Conservation (phyloP, 1,139 yeast species). For the Debaryomycetaceae sp. region DNA sequence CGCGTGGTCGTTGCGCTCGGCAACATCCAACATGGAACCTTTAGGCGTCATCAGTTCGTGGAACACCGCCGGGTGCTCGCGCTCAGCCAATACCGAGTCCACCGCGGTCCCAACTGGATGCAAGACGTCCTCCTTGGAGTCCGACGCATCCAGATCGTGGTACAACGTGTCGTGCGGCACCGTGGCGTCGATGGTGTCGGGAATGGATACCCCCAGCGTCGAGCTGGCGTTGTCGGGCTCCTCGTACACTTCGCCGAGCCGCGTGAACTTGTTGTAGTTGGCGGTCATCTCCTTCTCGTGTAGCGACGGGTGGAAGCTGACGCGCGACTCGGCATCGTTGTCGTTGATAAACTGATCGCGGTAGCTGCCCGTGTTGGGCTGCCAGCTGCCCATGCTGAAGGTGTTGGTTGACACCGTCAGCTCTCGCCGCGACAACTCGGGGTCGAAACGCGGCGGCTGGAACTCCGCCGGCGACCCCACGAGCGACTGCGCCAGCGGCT, state of each 20-base stretch:
- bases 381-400: constrained; percentile 49
- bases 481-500: constrained; percentile 4
- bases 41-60: constrained; percentile 32
- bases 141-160: constrained; percentile 3
- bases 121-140: background rate
- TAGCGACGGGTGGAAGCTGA: constrained; percentile 25
- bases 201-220: constrained; percentile 25
- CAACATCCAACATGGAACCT: constrained; percentile 14
- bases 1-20: background rate
- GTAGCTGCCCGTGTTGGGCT: constrained; percentile 46
- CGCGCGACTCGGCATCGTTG: constrained; percentile 38
- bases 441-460: constrained; percentile 7
- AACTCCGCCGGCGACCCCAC: constrained; percentile 4
- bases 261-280: constrained; percentile 31
- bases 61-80: constrained; percentile 22
- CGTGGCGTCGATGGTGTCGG: constrained; percentile 41
- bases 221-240: constrained; percentile 1
- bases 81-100: constrained; percentile 31
- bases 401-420: constrained; percentile 38
- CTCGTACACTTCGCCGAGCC: constrained; percentile 4
- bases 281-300: constrained; percentile 17
- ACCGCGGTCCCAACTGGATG: constrained; percentile 9
- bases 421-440: constrained; percentile 20
- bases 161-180: constrained; percentile 23
- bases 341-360: constrained; percentile 50